Percentiles rank a stretch among this genome's conserved stretches.
Conservation (phyloP, 176 grass and related monocot genomes). For the Pharus latifolius region DNA sequence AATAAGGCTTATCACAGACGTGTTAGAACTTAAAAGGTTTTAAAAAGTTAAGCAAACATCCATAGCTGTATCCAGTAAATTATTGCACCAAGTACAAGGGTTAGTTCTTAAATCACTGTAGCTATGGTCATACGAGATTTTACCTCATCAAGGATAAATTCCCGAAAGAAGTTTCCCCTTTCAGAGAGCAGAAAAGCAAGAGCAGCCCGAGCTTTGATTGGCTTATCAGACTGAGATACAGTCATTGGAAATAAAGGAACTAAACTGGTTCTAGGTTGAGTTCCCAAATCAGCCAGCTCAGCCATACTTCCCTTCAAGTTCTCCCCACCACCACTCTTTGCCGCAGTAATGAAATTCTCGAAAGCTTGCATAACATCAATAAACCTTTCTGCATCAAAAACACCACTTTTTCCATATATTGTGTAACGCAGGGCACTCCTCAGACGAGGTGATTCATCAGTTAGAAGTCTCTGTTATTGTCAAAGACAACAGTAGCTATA, state of each 20-base stretch:
- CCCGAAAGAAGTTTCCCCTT: constrained; percentile 82
- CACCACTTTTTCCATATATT: constrained; percentile 87
- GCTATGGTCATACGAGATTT: not conserved
- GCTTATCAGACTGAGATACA: constrained; percentile 40
- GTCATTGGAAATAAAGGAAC: constrained; percentile 53
- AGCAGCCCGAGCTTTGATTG: constrained; percentile 67
- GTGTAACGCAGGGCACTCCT: constrained; percentile 84
- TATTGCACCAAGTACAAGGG: not conserved
- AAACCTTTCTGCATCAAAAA: constrained; percentile 92
- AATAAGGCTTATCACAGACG: not conserved
- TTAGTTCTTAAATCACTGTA: not conserved
- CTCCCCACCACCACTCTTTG: constrained; percentile 90
- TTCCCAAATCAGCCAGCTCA: constrained; percentile 61
- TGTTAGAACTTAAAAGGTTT: not conserved
- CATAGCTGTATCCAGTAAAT: not conserved
- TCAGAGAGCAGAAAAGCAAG: constrained; percentile 84
- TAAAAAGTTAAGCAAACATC: too few relatives aligned
- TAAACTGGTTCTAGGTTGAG: constrained; percentile 50
- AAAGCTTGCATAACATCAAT: constrained; percentile 99
- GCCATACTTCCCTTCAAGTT: constrained; percentile 87
- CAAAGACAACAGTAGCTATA: constrained; percentile 4
- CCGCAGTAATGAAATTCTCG: constrained; percentile 85
- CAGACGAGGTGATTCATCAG: constrained; percentile 86
- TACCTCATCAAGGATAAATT: constrained; percentile 97
- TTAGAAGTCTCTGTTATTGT: constrained; percentile 69